phyloP scores from a whole-genome alignment of 2,329 filamentous ascomycete species.

The Ophiostoma tasmaniense region DNA sequence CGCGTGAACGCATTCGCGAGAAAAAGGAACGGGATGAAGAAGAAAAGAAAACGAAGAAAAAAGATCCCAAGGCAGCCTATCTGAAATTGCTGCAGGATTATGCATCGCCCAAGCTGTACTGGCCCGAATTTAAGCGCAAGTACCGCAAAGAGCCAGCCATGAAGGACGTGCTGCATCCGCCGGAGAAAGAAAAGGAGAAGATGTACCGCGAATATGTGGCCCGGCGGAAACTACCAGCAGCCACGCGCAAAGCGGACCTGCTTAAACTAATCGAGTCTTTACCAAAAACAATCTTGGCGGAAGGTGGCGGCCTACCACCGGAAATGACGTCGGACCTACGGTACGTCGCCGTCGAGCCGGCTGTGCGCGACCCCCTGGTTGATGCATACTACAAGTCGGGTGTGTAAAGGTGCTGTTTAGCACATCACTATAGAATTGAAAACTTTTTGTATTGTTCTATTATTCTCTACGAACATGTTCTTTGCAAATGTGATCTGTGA shows the following conservation, averaged over 20 bases:
- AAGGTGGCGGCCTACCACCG: conserved; percentile 49
- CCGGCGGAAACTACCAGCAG: conserved; percentile 56
- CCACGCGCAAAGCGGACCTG: conserved; percentile 62
- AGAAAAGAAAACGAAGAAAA: conserved; percentile 49
- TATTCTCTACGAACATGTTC: not conserved
- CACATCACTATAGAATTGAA: not conserved
- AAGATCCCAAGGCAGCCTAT: conserved; percentile 76
- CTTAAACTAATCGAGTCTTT: conserved; percentile 55
- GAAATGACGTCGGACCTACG: conserved; percentile 57
- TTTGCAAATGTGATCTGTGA: not conserved
- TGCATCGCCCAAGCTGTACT: conserved; percentile 87
- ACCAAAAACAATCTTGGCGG: conserved; percentile 48
- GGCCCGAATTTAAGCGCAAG: conserved; percentile 93
- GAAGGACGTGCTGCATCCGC: conserved; percentile 58
- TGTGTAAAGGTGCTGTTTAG: not conserved
- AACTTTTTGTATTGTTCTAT: not conserved
- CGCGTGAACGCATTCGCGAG: conserved; percentile 66
- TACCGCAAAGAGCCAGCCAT: conserved; percentile 74
- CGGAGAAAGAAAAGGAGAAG: conserved; percentile 71
- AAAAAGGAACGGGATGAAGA: conserved; percentile 44
- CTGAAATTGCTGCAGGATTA: conserved; percentile 70
- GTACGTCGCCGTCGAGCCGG: conserved; percentile 57
- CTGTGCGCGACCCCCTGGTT: conserved; percentile 55
- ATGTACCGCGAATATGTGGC: conserved; percentile 66
- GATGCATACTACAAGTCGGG: conserved; percentile 47